These are phyloP conservation scores for Psidium guajava DNA, from an alignment of 345 rosid species.

Conservation along the genomic window DNA sequence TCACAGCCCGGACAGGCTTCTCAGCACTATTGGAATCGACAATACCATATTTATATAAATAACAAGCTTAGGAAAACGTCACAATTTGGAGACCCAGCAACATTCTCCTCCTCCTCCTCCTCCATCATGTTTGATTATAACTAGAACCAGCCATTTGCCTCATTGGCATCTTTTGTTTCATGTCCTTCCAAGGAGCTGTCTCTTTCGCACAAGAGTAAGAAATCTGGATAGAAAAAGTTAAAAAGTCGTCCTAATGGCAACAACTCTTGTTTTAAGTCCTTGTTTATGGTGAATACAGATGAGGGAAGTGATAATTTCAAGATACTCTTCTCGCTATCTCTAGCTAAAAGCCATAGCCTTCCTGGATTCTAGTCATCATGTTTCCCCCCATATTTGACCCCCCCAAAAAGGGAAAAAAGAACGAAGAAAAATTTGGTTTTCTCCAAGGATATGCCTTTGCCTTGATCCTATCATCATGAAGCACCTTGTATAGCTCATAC, in stretches of 20 bases:
- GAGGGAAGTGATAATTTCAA: neutral
- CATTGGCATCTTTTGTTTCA: neutral
- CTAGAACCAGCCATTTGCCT: slow-evolving; percentile 11
- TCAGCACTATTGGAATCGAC: neutral
- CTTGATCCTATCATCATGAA: neutral
- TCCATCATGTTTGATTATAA: neutral
- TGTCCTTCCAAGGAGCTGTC: neutral
- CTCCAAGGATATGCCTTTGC: neutral
- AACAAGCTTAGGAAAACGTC: neutral
- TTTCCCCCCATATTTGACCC: neutral
- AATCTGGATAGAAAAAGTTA: neutral
- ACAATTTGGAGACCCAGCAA: neutral
- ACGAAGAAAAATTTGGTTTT: neutral
- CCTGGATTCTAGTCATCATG: neutral
- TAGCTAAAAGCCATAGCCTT: neutral
- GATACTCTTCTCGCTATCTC: neutral
- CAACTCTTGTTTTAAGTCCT: neutral
- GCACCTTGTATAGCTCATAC: neutral
- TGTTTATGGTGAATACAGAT: neutral
- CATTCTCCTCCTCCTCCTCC: neutral
- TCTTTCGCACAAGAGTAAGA: neutral
- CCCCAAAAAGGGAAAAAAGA: too few species aligned
- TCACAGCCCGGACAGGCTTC: neutral
- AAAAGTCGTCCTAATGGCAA: neutral
- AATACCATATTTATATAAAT: neutral